Percentiles rank a stretch among this genome's conserved stretches.
Evolutionary conservation across 495 filamentous ascomycete genomes (phyloP).

Genomic region (Xylaria acuta): DNA sequence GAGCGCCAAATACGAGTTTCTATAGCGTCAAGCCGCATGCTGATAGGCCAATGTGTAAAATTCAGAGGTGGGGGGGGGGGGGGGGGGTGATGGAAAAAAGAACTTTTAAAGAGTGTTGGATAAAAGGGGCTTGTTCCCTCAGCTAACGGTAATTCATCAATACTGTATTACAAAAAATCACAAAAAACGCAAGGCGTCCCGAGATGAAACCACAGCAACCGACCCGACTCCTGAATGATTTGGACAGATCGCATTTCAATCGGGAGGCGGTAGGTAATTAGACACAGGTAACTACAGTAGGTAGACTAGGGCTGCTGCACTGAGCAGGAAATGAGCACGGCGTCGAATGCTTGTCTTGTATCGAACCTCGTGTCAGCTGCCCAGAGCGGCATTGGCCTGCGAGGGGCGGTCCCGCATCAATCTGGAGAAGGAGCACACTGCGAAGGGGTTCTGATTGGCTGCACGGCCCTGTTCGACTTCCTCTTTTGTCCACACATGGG

Average conservation of each 20-base stretch:
- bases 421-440: not conserved
- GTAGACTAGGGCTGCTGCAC: not conserved
- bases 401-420: slow-evolving; percentile 4
- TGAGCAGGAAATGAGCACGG: slow-evolving; percentile 1
- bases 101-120: not conserved
- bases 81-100: too few relatives aligned
- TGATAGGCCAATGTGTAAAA: slow-evolving; percentile 4
- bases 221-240: not conserved
- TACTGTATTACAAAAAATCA: not conserved
- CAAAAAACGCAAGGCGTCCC: not conserved
- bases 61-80: not conserved
- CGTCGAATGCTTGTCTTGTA: slow-evolving; percentile 18
- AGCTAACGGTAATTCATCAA: not conserved
- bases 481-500: slow-evolving; percentile 16
- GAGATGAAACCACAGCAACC: not conserved
- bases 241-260: slow-evolving; percentile 18
- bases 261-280: not conserved
- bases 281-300: not conserved
- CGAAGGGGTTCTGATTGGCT: slow-evolving; percentile 16
- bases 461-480: slow-evolving; percentile 24
- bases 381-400: slow-evolving; percentile 17
- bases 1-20: slow-evolving; percentile 10
- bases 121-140: slow-evolving; percentile 1
- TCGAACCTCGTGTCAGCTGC: slow-evolving; percentile 18
- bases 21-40: not conserved